phyloP scores from a whole-genome alignment of 805 yeast species.

The Vanderwaltozyma yarrowii region DNA sequence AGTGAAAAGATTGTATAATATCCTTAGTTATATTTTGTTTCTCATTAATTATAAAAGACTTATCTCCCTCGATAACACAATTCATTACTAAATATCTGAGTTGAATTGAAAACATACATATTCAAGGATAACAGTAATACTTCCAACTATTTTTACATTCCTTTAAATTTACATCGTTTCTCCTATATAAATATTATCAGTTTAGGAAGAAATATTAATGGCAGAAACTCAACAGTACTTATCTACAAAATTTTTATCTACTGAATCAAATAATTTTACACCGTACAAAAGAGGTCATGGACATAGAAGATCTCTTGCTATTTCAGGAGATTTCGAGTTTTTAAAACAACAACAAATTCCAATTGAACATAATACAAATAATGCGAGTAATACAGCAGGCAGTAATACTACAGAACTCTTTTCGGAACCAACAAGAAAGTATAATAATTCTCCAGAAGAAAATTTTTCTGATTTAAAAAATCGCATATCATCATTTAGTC shows the following conservation, averaged over 20 bases:
- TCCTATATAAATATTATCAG: too few species aligned
- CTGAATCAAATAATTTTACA: constrained; percentile 3
- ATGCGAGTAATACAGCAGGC: background rate
- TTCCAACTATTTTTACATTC: too few species aligned
- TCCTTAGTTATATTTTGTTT: too few species aligned
- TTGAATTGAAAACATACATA: too few species aligned
- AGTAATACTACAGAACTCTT: background rate
- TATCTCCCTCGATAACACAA: too few species aligned
- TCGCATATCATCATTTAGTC: constrained; percentile 4
- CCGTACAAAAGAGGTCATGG: constrained; percentile 47
- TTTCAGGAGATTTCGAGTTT: constrained; percentile 73
- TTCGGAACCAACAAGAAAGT: background rate
- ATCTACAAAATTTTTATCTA: too few species aligned
- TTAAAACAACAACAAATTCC: constrained; percentile 6
- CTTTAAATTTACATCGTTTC: too few species aligned
- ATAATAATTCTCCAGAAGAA: background rate
- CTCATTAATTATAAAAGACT: too few species aligned
- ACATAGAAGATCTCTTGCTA: constrained; percentile 79
- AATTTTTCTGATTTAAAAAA: background rate
- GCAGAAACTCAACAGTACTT: background rate
- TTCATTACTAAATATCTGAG: too few species aligned
- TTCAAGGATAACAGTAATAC: too few species aligned
- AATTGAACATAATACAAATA: background rate
- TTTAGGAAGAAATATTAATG: background rate
- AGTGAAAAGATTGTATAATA: too few species aligned